phyloP scores from a whole-genome alignment of 805 yeast genomes.

The Nadsonia fulvescens region DNA sequence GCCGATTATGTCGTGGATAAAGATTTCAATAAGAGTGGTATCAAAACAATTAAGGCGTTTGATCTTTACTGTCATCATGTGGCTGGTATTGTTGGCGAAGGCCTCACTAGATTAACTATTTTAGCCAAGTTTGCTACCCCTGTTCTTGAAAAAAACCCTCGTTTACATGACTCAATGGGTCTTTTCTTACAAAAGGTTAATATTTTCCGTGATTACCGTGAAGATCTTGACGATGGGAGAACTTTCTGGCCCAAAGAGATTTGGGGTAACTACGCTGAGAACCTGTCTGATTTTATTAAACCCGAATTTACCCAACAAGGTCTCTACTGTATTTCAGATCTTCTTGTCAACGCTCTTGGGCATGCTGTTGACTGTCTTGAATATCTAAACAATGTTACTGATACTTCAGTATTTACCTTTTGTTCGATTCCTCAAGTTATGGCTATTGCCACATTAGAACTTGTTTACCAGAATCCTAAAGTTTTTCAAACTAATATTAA shows the following conservation, averaged over 20 bases:
- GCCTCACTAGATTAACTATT: constrained; percentile 67
- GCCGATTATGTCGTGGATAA: constrained; percentile 76
- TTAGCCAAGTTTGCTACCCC: constrained; percentile 53
- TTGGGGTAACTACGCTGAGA: constrained; percentile 65
- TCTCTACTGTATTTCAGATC: constrained; percentile 58
- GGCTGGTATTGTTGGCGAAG: constrained; percentile 96
- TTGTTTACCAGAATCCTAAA: constrained; percentile 62
- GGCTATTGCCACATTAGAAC: constrained; percentile 90
- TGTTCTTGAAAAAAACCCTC: constrained; percentile 32
- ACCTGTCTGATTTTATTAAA: constrained; percentile 37
- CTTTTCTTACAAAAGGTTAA: constrained; percentile 88
- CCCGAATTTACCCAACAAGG: constrained; percentile 36
- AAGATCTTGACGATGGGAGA: constrained; percentile 80
- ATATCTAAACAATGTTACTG: constrained; percentile 59
- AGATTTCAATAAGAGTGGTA: constrained; percentile 59
- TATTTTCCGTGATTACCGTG: constrained; percentile 86
- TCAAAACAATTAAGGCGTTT: constrained; percentile 61
- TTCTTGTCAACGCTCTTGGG: constrained; percentile 58
- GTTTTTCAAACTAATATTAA: constrained; percentile 62
- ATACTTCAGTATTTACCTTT: constrained; percentile 71
- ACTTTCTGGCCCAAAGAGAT: constrained; percentile 93
- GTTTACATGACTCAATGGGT: constrained; percentile 75
- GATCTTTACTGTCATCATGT: constrained; percentile 91
- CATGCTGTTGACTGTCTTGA: constrained; percentile 64
- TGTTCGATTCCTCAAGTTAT: constrained; percentile 97